These are phyloP conservation scores for Exophiala oligosperma DNA, from an alignment of 2,329 filamentous ascomycete genomes.

Conservation along the genomic window DNA sequence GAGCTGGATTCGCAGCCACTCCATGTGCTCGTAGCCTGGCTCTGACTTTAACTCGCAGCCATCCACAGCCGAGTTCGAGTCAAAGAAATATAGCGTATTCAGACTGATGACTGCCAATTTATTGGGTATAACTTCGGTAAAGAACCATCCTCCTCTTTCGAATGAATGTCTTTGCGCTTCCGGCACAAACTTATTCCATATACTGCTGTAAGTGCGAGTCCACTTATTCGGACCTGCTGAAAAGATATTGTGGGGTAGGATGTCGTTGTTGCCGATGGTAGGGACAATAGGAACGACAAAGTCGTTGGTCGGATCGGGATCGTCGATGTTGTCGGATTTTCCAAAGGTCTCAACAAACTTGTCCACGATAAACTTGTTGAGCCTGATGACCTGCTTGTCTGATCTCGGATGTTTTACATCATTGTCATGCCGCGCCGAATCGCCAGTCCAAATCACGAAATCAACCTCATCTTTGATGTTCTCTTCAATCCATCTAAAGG, in stretches of 20 bases:
- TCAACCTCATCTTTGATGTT: slow-evolving; percentile 78
- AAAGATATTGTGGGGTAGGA: slow-evolving; percentile 95
- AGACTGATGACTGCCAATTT: slow-evolving; percentile 87
- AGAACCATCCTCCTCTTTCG: slow-evolving; percentile 91
- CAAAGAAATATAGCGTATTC: slow-evolving; percentile 96
- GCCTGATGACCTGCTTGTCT: slow-evolving; percentile 69
- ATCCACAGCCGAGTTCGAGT: slow-evolving; percentile 88
- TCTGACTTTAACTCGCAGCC: slow-evolving; percentile 77
- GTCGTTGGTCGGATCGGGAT: slow-evolving; percentile 53
- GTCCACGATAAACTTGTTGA: slow-evolving; percentile 73
- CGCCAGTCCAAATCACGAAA: slow-evolving; percentile 91
- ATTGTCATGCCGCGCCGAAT: slow-evolving; percentile 85
- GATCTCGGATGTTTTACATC: slow-evolving; percentile 78
- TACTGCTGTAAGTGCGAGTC: slow-evolving; percentile 71
- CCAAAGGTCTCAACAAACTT: slow-evolving; percentile 77
- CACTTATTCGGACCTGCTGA: slow-evolving; percentile 81
- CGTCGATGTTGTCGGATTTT: slow-evolving; percentile 49
- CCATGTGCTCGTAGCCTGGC: slow-evolving; percentile 91
- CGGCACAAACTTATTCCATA: slow-evolving; percentile 87
- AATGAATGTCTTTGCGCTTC: slow-evolving; percentile 91
- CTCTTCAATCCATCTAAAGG: slow-evolving; percentile 81
- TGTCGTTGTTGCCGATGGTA: slow-evolving; percentile 95
- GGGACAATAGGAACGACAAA: slow-evolving; percentile 79
- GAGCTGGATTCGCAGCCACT: slow-evolving; percentile 90
- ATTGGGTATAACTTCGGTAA: slow-evolving; percentile 83